Base-by-base conservation (phyloP, 2,329 filamentous ascomycete genomes). In the Lecanosticta acicola region DNA sequence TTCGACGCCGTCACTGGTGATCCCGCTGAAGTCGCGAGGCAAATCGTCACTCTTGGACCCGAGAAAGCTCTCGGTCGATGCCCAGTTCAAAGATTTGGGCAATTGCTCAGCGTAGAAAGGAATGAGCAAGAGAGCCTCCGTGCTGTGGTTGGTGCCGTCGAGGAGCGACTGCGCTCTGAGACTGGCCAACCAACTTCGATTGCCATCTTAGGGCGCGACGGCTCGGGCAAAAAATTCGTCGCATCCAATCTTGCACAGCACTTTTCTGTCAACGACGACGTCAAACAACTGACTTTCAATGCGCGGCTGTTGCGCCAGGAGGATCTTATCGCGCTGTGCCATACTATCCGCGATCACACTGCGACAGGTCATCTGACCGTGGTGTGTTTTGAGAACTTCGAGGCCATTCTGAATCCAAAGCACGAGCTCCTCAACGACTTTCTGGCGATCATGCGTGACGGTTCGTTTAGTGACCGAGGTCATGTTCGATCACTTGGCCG, bases 221-320 rank as follows among this genome's bases (percentile, higher is more conserved):
- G 62, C 20, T 59, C 59, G 8, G 62, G 62, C 13, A 65, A 65
- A 53, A 64, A 63, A 39, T 65, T 59, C 39, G 55, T 58, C n/a
- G 56, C 61, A 11, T 43, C 55, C 1, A 64, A 61, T 37, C 46
- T 65, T 3, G 58, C 58, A 3, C 49, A 55, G 11, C 55, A 64
- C 38, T 55, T 57, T 39, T 37, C 52, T 19, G 39, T 56, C 5
- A 52, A 53, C n/a, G 46, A 37, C 19, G 53, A 55, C 13, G 45
- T 57, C 17, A 55, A 54, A 17, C 53, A 53, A 37, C 52, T 64
- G 17, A 55, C 39, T 2, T 62, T 60, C 49, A 61, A 65, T 44
- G 55, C 57, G 3, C 55, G 56, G 16, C 45, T 61, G 14, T 43
- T 64, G n/a, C 56, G 56, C 19, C 41, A 50, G 1, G 55, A 61